Evolutionary conservation across 495 filamentous ascomycete species (phyloP).

Genomic region (Parathielavia hyrcaniae): DNA sequence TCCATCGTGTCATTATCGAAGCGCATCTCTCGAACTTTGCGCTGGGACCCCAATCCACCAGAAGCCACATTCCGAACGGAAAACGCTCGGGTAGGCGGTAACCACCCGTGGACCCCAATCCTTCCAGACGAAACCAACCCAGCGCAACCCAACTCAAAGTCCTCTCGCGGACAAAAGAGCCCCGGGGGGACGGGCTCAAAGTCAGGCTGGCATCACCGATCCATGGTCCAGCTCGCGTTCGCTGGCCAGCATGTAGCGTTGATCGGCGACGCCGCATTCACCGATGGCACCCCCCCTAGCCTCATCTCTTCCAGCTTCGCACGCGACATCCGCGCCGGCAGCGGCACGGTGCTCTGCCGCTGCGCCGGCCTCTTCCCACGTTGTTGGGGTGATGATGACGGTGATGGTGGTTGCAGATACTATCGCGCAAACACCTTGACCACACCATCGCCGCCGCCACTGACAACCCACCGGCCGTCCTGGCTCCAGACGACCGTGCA

Average conservation of each 20-base stretch:
- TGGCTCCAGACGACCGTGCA: constrained; percentile 90
- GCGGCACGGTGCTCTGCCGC: neutral
- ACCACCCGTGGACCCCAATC: too few species aligned
- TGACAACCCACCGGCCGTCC: constrained; percentile 90
- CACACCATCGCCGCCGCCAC: constrained; percentile 90
- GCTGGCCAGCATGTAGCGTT: neutral
- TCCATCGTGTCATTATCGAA: neutral
- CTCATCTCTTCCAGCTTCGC: neutral
- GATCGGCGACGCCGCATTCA: neutral
- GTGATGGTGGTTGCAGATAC: constrained; percentile 10
- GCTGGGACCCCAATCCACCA: neutral
- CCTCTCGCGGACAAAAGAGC: too few species aligned
- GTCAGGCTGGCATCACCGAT: constrained; percentile 4
- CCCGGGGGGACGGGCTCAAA: too few species aligned
- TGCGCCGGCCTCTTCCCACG: neutral
- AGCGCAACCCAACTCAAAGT: too few species aligned
- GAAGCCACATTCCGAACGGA: neutral
- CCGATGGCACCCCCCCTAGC: neutral
- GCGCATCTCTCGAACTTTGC: neutral
- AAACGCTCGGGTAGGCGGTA: neutral
- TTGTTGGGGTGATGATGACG: too few species aligned
- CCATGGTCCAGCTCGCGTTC: neutral
- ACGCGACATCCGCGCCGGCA: neutral
- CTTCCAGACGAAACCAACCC: too few species aligned
- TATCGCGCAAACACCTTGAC: constrained; percentile 83